These are phyloP conservation scores for Trypanosoma cruzi DNA, from an alignment of 208 protist genomes.

Conservation along the genomic window DNA sequence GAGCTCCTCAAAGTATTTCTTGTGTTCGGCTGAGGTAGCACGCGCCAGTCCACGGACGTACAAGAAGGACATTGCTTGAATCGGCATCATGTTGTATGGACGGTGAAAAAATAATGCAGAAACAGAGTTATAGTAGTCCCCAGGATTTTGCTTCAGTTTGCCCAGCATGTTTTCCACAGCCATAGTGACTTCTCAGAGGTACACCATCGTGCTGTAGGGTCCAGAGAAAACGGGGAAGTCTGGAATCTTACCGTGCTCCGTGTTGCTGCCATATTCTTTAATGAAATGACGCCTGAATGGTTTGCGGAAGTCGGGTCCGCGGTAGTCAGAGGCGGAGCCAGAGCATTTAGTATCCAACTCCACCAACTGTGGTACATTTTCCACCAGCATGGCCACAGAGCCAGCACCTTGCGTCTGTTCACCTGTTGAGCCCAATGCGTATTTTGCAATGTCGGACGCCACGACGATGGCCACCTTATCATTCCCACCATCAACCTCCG, in stretches of 20 bases:
- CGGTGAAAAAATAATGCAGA: slow-evolving; percentile 91
- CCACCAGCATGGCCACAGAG: slow-evolving; percentile 81
- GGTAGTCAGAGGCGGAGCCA: slow-evolving; percentile 86
- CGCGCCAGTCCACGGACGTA: slow-evolving; percentile 85
- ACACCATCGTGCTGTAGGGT: slow-evolving; percentile 89
- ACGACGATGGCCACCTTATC: slow-evolving; percentile 87
- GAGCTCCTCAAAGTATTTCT: slow-evolving; percentile 60
- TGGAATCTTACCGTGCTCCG: slow-evolving; percentile 75
- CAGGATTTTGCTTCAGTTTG: slow-evolving; percentile 55
- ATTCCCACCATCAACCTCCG: slow-evolving; percentile 48
- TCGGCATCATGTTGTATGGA: slow-evolving; percentile 94
- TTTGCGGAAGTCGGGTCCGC: slow-evolving; percentile 92
- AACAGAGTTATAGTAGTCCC: slow-evolving; percentile 89
- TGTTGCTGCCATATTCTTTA: slow-evolving; percentile 73
- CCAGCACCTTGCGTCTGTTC: slow-evolving; percentile 92
- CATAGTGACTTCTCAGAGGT: slow-evolving; percentile 87
- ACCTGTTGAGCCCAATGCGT: slow-evolving; percentile 86
- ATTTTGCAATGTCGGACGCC: slow-evolving; percentile 90
- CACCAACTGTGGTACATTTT: slow-evolving; percentile 74
- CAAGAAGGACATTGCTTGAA: slow-evolving; percentile 90
- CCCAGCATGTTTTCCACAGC: slow-evolving; percentile 89
- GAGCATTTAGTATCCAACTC: slow-evolving; percentile 74
- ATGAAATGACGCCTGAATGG: slow-evolving; percentile 89
- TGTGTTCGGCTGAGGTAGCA: slow-evolving; percentile 66
- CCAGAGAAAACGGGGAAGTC: slow-evolving; percentile 93